These are phyloP conservation scores for Boletus huronensis DNA, from an alignment of 768 basidiomycete species.

Conservation along the genomic window DNA sequence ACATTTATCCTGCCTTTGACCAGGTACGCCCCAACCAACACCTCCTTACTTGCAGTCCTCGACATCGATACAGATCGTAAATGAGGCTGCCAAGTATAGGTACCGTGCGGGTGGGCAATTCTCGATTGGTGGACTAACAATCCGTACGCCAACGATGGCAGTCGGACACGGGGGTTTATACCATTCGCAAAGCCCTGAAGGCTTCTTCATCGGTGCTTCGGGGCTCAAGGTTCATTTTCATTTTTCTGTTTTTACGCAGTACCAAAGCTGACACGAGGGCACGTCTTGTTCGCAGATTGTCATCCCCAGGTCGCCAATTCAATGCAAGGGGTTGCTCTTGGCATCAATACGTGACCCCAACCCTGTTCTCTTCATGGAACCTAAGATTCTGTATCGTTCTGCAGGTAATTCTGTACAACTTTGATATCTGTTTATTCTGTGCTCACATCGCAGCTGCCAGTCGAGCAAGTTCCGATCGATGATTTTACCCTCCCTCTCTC, in stretches of 20 bases:
- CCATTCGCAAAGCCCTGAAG: conserved; percentile 94
- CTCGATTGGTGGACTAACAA: conserved; percentile 78
- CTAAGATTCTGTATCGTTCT: conserved; percentile 89
- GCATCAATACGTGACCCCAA: conserved; percentile 89
- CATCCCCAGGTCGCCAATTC: conserved; percentile 91
- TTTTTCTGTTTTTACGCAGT: neutral
- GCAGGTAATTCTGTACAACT: conserved; percentile 45
- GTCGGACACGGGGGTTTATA: conserved; percentile 93
- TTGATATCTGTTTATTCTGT: neutral
- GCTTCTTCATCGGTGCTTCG: conserved; percentile 87
- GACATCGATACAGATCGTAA: conserved; percentile 62
- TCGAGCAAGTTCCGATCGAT: conserved; percentile 90
- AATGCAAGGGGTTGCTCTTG: conserved; percentile 91
- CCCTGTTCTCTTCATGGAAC: conserved; percentile 94
- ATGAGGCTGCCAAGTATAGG: conserved; percentile 91
- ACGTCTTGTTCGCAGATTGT: conserved; percentile 46
- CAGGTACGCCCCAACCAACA: conserved; percentile 49
- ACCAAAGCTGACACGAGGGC: neutral
- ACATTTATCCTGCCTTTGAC: conserved; percentile 93
- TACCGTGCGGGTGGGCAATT: conserved; percentile 86
- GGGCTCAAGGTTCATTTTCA: conserved; percentile 67
- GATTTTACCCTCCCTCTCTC: conserved; percentile 84
- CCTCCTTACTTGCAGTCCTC: neutral
- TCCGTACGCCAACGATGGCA: conserved; percentile 85
- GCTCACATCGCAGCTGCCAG: conserved; percentile 32